Evolutionary conservation across 768 basidiomycete genomes (phyloP).

Genomic region (Dioszegia hungarica): DNA sequence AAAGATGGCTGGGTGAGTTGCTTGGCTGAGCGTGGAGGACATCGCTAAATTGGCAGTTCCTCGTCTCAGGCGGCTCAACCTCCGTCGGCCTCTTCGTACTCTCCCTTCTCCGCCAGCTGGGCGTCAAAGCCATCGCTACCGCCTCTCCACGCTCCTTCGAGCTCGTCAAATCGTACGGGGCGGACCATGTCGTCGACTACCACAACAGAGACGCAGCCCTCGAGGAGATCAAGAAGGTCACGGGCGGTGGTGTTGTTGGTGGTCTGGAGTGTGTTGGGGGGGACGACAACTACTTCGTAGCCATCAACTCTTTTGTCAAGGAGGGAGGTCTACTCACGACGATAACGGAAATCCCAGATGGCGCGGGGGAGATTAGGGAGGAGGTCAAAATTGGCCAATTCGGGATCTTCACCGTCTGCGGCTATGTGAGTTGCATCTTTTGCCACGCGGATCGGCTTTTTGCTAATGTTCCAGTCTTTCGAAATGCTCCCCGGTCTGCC

Average conservation of each 20-base stretch:
- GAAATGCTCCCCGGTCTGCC: neutral
- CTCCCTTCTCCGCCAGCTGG: constrained; percentile 26
- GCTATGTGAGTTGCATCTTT: constrained; percentile 26
- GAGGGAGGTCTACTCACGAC: constrained; percentile 22
- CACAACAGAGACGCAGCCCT: constrained; percentile 20
- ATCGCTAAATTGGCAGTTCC: constrained; percentile 17
- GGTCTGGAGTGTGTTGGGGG: constrained; percentile 29
- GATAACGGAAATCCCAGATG: constrained; percentile 14
- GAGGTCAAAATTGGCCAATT: constrained; percentile 20
- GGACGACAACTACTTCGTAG: constrained; percentile 17
- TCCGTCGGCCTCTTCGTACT: constrained; percentile 49
- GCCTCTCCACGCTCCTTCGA: constrained; percentile 49
- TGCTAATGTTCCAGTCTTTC: too few species aligned
- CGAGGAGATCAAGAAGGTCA: constrained; percentile 26
- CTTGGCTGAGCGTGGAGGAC: neutral
- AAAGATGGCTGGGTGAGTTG: constrained; percentile 4
- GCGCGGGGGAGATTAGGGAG: constrained; percentile 5
- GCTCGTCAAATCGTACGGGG: constrained; percentile 50
- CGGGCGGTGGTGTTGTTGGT: constrained; percentile 13
- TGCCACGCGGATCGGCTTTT: too few species aligned
- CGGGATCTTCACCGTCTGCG: constrained; percentile 24
- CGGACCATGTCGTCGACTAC: constrained; percentile 53
- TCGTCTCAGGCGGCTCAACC: constrained; percentile 44
- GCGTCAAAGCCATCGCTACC: constrained; percentile 48
- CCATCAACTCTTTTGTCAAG: constrained; percentile 16